A percentile compares a stretch with the other conserved stretches of the same genome.
These are phyloP conservation scores for Ganoderma sinense DNA, from an alignment of 1,284 basidiomycete species.

Conservation along the genomic window DNA sequence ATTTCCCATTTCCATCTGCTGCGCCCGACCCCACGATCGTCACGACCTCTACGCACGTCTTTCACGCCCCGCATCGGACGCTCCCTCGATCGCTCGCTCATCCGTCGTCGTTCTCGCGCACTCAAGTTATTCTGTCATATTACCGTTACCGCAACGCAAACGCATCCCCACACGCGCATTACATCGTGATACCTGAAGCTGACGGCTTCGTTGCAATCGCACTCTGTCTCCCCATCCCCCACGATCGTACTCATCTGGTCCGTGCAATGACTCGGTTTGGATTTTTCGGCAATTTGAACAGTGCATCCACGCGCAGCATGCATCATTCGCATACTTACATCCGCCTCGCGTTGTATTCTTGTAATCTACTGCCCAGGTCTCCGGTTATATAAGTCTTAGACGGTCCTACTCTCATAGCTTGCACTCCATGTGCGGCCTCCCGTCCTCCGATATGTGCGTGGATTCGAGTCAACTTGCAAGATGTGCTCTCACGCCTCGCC, in stretches of 20 bases:
- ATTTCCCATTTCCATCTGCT: constrained; percentile 3
- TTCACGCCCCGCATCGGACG: constrained; percentile 1
- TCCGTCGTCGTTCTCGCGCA: constrained; percentile 10
- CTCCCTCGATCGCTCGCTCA: not conserved
- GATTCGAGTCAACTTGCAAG: not conserved
- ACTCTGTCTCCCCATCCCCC: not conserved
- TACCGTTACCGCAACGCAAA: not conserved
- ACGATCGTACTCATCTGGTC: constrained; percentile 1
- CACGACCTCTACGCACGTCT: constrained; percentile 12
- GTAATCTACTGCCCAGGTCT: not conserved
- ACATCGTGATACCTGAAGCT: constrained; percentile 23
- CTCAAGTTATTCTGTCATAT: constrained; percentile 26
- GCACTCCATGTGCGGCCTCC: not conserved
- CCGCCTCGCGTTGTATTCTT: constrained; percentile 5
- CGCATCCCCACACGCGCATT: not conserved
- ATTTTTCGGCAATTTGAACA: constrained; percentile 1
- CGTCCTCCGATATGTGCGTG: not conserved
- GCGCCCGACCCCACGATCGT: constrained; percentile 5
- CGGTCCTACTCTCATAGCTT: not conserved
- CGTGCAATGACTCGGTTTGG: constrained; percentile 7
- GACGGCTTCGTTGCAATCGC: constrained; percentile 3
- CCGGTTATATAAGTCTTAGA: constrained; percentile 5
- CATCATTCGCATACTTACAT: not conserved
- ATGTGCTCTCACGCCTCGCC: not conserved
- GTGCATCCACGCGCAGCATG: constrained; percentile 7